Evolutionary conservation across 371 early-diverging fungal genomes (phyloP), one percentile per base, ranked within the genome.

Genomic region (Massospora cicadina): DNA sequence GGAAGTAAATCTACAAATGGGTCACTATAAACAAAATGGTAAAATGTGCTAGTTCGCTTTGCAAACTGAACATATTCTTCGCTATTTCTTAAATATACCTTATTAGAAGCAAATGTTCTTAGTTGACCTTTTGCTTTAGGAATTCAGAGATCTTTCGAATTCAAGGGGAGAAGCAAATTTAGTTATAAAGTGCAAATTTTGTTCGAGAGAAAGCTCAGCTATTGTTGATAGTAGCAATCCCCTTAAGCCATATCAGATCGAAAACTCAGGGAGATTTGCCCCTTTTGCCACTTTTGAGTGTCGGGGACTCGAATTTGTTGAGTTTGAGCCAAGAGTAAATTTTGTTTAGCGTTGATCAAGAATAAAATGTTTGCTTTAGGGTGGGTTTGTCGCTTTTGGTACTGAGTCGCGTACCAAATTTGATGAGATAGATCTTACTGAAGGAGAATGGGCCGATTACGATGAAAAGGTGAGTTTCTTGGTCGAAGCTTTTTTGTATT

Each of bases 121-220:
- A 55, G 27, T n/a, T 60, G 24, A 26, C 32, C 23, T 24, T 23
- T 60, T 26, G 58, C 28, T 26, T 63, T 66, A 76, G 75, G 72
- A 74, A 26, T 30, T 64, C 61, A 62, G 31, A 31, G 60, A 70
- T 24, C 77, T 83, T 65, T 68, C 74, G 29, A 76, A 79, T 12
- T 78, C 79, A 1, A 77, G 91, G 65, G 93, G 93, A 29, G 74
- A 76, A 29, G 91, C 94, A 63, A 91, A 93, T 73, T 74, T 93
- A 60, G 88, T 90, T 21, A 90, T 94, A 86, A 78, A 77, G 60
- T 95, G 96, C 85, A 92, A 93, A 76, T 86, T 86, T 66, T 95
- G 96, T 78, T 87, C 84, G 66, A 82, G 86, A 55, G 89, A 90
- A 70, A 75, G 79, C 33, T 81, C 82, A 55, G 83, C 84, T 17